Base-by-base conservation (phyloP, 1,139 yeast genomes). In the Diutina siamensis region DNA sequence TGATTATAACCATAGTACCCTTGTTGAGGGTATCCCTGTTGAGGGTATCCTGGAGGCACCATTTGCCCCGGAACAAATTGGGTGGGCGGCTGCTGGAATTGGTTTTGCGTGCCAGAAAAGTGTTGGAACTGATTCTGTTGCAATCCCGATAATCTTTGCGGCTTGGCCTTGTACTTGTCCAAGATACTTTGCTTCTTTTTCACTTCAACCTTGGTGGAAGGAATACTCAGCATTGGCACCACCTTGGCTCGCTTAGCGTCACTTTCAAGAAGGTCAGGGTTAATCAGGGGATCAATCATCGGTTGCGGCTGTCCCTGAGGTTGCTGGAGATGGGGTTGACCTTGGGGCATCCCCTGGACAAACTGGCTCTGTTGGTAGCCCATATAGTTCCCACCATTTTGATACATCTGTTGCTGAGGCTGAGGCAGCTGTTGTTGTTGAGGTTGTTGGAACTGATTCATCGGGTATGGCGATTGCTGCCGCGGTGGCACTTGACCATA, bases 141-240 rank as follows among this genome's bases (percentile, higher is more conserved):
- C 44, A 38, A 38, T 13, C 42, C 42, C 15, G 21, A 27, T 4
- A 38, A 25, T 18, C 42, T 31, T 15, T 38, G 42, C 12, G 42
- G 42, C n/a, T 59, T 59, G 49, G 55, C 55, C 46, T 65, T 65
- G 52, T 74, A 76, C 55, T 74, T 74, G 49, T 74, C 76, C 48
- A 72, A 67, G 48, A 79, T 78, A 1, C 83, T 74, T 40, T 67
- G 64, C 47, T 69, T 74, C 20, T 69, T 76, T 44, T 65, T 65
- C 41, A 78, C 60, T 28, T 72, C 70, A n/a, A 80, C 83, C 55
- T 79, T 80, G 3, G 85, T 77, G 2, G 78, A 71, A 12, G 58
- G 55, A 17, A 38, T 38, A 8, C 32, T 25, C 42, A 38, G 42
- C 33, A 38, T 38, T 27, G 42, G 42, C 33, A 38, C 22, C 35